These are phyloP conservation scores for Ogataea allantospora DNA, from an alignment of 805 yeast genomes.

Conservation along the genomic window DNA sequence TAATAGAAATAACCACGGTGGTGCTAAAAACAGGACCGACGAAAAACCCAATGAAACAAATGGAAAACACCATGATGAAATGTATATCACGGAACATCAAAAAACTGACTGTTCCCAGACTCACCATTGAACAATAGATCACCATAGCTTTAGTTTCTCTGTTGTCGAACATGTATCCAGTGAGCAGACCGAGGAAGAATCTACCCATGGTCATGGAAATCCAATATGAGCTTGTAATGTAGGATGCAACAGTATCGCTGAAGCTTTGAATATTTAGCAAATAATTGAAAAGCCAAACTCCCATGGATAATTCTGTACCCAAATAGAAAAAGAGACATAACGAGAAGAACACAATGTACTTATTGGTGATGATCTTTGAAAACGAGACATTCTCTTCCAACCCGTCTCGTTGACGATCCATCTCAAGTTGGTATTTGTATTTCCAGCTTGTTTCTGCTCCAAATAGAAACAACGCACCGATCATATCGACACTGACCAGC, in stretches of 20 bases:
- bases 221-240: constrained; percentile 53
- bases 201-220: constrained; percentile 49
- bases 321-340: constrained; percentile 45
- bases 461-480: constrained; percentile 32
- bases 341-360: constrained; percentile 41
- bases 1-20: constrained; percentile 61
- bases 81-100: constrained; percentile 25
- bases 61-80: constrained; percentile 34
- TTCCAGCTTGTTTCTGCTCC: constrained; percentile 46
- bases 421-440: constrained; percentile 32
- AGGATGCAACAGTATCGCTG: constrained; percentile 40
- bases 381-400: constrained; percentile 21
- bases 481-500: constrained; percentile 28
- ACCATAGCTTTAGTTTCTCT: constrained; percentile 41
- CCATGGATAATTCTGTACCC: constrained; percentile 53
- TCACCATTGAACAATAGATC: constrained; percentile 35
- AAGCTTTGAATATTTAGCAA: constrained; percentile 39
- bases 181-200: constrained; percentile 45
- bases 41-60: constrained; percentile 44
- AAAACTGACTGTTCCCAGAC: constrained; percentile 37
- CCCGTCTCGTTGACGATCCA: constrained; percentile 17
- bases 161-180: constrained; percentile 43
- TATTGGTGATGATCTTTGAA: constrained; percentile 32
- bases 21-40: constrained; percentile 67
- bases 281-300: constrained; percentile 52